These are phyloP conservation scores for Tylopilus orsonianus DNA, from an alignment of 1,284 basidiomycete genomes.

Conservation along the genomic window DNA sequence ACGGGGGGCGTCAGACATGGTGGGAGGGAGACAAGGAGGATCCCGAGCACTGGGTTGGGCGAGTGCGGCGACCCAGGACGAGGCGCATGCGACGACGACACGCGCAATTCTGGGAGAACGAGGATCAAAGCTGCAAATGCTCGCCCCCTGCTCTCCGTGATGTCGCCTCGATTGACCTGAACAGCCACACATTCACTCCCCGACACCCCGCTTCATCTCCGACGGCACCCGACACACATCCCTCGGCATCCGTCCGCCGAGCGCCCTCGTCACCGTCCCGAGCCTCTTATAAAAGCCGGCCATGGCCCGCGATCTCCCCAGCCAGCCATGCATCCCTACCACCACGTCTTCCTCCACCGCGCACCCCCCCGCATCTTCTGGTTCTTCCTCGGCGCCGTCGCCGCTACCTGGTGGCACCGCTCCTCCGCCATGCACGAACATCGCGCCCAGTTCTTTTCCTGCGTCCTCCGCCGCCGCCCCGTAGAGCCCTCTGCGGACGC, in stretches of 20 bases:
- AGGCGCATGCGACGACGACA: slow-evolving; percentile 21
- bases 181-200: slow-evolving; percentile 9
- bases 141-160: slow-evolving; percentile 19
- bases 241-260: slow-evolving; percentile 20
- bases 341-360: slow-evolving; percentile 33
- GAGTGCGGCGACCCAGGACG: neutral
- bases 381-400: slow-evolving; percentile 61
- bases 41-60: neutral
- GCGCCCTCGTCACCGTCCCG: slow-evolving; percentile 21
- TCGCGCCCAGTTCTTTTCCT: slow-evolving; percentile 28
- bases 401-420: slow-evolving; percentile 47
- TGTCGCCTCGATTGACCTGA: slow-evolving; percentile 8
- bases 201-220: slow-evolving; percentile 17
- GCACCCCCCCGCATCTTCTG: slow-evolving; percentile 61
- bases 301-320: slow-evolving; percentile 4
- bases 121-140: no score
- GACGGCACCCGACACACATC: slow-evolving; percentile 22
- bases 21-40: neutral
- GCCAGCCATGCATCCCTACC: slow-evolving; percentile 38
- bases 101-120: slow-evolving; percentile 4
- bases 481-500: neutral
- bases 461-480: slow-evolving; percentile 22
- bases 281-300: slow-evolving; percentile 10
- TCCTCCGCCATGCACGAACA: slow-evolving; percentile 28
- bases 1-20: slow-evolving; percentile 33